Base-by-base conservation (phyloP, 306 rosid genomes). In the Adenanthera pavonina region DNA sequence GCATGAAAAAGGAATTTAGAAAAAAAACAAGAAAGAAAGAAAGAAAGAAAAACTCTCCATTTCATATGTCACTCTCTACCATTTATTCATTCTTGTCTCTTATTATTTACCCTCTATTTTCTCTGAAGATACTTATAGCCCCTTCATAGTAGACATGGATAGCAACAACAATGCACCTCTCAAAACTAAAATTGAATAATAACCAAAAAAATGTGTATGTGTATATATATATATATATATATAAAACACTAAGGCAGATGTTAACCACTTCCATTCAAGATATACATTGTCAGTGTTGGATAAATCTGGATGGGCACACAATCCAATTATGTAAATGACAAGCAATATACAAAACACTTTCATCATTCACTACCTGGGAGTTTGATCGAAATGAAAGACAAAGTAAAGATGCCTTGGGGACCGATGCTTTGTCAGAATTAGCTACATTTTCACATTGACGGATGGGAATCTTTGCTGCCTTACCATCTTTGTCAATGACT, bases 381-480 rank as follows among this genome's bases (percentile, higher is more conserved):
- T 60, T 92, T 81, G 94, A 94, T 74, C 98, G 95, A 87, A 95
- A 95, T 70, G 91, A 82, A 83, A 95, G 93, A 76, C 98, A 90
- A 19, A 91, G 38, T 76, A 95, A 85, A 74, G 97, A 80, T 54
- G 94, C 97, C 81, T 78, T 89, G 14, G 92, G 93, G 65, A 88
- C 72, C 20, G 77, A 66, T 13, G 84, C 73, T 54, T 76, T 85
- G 52, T 80, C 86, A 40, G 85, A 80, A 79, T 73, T 86, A 59
- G 68, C 85, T n/a, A 49, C 80, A 49, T 74, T 54, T 74, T 78
- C 91, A 69, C 67, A 77, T 67, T 72, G 62, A 78, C 75, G 84
- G 75, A 85, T 33, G 8, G 99, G 99, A 59, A 95, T 92, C 87
- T 93, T 95, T 78, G 86, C 60, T 79, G 80, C 25, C 86, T 85